Evolutionary conservation across 768 basidiomycete genomes (phyloP).

Genomic region (Sporobolomyces roseus): DNA sequence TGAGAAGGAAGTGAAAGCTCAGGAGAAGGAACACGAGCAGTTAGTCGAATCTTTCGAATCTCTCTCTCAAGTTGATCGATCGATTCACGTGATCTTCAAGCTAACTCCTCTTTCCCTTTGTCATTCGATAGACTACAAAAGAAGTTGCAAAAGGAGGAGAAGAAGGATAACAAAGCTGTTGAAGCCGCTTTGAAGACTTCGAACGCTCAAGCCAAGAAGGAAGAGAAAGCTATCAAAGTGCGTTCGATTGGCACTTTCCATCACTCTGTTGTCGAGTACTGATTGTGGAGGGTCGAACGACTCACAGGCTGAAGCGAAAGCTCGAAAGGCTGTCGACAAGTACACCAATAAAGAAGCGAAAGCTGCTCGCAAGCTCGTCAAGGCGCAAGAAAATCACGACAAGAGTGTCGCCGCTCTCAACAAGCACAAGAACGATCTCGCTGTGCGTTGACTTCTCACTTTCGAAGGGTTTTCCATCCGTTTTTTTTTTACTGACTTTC

Average conservation of each 20-base stretch:
- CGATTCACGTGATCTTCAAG: too few relatives aligned
- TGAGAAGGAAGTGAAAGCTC: slow-evolving; percentile 8
- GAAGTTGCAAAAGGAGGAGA: slow-evolving; percentile 30
- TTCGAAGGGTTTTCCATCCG: too few relatives aligned
- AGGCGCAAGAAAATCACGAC: slow-evolving; percentile 32
- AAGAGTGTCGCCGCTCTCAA: slow-evolving; percentile 23
- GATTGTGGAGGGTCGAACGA: neutral
- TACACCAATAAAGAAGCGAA: slow-evolving; percentile 24
- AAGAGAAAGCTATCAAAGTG: slow-evolving; percentile 30
- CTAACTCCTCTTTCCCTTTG: too few relatives aligned
- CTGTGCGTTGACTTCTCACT: too few relatives aligned
- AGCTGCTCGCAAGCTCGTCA: slow-evolving; percentile 20
- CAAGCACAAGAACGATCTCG: slow-evolving; percentile 29
- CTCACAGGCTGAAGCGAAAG: slow-evolving; percentile 23
- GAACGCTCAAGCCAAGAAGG: slow-evolving; percentile 18
- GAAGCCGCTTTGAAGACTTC: slow-evolving; percentile 16
- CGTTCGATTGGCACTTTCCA: neutral
- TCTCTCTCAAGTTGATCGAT: neutral
- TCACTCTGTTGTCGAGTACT: neutral
- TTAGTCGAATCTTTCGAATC: slow-evolving; percentile 1
- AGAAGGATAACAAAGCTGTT: slow-evolving; percentile 27
- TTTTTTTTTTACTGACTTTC: too few relatives aligned
- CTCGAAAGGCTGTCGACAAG: slow-evolving; percentile 29
- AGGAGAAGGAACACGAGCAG: slow-evolving; percentile 38
- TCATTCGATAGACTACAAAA: slow-evolving; percentile 26